Evolutionary conservation across 352 stramenopile species (phyloP).

Genomic region (Phytophthora ohioensis): DNA sequence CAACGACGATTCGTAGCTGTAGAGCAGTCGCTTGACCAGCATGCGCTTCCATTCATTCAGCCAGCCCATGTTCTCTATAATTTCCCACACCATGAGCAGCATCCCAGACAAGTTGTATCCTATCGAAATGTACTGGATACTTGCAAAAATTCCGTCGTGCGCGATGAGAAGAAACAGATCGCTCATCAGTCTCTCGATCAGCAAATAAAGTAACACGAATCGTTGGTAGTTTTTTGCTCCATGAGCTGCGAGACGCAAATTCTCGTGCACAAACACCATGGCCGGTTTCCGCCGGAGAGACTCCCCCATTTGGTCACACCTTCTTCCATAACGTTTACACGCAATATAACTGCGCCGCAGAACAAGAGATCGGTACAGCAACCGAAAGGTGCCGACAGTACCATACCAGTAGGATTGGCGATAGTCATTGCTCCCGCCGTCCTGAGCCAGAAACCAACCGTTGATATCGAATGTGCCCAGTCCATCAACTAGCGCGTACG

Average conservation of each 20-base stretch:
- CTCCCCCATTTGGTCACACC: constrained; percentile 6
- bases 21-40: constrained; percentile 29
- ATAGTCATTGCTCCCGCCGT: constrained; percentile 7
- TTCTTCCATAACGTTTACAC: constrained; percentile 11
- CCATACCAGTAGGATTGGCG: constrained; percentile 21
- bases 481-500: constrained; percentile 12
- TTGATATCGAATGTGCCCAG: constrained; percentile 24
- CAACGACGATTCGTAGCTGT: constrained; percentile 30
- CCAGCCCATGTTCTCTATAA: constrained; percentile 28
- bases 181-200: constrained; percentile 38
- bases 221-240: constrained; percentile 24
- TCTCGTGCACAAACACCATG: constrained; percentile 28
- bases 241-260: constrained; percentile 13
- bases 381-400: constrained; percentile 3
- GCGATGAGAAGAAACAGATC: constrained; percentile 37
- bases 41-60: constrained; percentile 1
- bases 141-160: constrained; percentile 21
- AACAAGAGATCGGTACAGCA: constrained; percentile 11
- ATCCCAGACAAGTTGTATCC: constrained; percentile 39
- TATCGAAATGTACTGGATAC: constrained; percentile 31
- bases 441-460: constrained; percentile 6
- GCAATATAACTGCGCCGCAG: constrained; percentile 14
- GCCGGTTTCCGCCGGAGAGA: constrained; percentile 1
- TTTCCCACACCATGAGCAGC: constrained; percentile 31
- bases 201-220: constrained; percentile 25